phyloP scores from a whole-genome alignment of 768 basidiomycete species.

The Podaxis sp. region DNA sequence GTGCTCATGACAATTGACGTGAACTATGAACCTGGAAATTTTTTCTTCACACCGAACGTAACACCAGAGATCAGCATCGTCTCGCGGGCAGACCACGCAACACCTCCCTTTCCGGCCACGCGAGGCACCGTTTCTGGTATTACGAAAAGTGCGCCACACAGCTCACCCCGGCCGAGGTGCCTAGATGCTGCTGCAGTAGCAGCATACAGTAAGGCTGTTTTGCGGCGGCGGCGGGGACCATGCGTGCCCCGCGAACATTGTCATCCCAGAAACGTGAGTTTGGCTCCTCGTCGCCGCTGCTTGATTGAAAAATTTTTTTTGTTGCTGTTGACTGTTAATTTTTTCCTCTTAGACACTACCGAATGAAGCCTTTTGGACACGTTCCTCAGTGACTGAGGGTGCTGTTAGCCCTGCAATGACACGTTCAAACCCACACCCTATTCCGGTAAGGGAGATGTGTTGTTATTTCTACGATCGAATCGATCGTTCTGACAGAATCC shows the following conservation, averaged over 20 bases:
- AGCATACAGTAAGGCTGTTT: conserved; percentile 7
- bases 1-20: neutral
- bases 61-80: neutral
- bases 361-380: conserved; percentile 1
- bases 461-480: neutral
- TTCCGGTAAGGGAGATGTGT: neutral
- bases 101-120: neutral
- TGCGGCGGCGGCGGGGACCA: neutral
- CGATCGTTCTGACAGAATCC: neutral
- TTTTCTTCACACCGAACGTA: neutral
- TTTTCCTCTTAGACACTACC: neutral
- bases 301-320: neutral
- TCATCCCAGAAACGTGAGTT: conserved; percentile 3
- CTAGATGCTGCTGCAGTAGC: neutral
- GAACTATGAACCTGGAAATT: neutral
- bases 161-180: neutral
- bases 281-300: neutral
- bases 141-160: conserved; percentile 3
- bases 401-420: neutral
- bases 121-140: neutral
- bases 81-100: neutral
- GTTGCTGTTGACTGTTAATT: neutral
- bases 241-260: conserved; percentile 10
- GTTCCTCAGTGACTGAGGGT: neutral
- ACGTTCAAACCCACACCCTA: neutral